These are phyloP conservation scores for Mucor sp. DNA, from an alignment of 371 early-diverging fungal species.

Conservation along the genomic window DNA sequence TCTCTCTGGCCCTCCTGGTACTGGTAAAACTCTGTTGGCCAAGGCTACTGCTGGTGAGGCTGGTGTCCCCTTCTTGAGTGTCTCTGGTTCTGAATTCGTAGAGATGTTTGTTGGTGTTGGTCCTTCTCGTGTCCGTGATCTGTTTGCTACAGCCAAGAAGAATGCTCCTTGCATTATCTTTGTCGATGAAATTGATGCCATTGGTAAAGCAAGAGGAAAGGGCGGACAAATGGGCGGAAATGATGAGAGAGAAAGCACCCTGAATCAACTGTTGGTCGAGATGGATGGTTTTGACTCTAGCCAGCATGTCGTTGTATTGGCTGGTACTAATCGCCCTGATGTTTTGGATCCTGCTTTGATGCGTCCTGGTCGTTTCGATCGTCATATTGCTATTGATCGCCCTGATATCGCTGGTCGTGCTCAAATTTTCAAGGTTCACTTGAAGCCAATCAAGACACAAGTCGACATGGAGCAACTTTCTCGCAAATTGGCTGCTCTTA, in stretches of 20 bases:
- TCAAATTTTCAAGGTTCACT: conserved; percentile 96
- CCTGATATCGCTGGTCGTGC: conserved; percentile 95
- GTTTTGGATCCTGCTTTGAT: conserved; percentile 92
- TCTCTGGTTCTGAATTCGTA: conserved; percentile 99
- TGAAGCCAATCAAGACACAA: conserved; percentile 89
- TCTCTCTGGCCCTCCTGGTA: conserved; percentile 96
- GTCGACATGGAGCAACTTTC: conserved; percentile 81
- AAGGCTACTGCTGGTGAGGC: conserved; percentile 99
- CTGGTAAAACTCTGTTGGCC: conserved; percentile 97
- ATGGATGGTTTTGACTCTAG: conserved; percentile 97
- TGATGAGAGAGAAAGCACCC: conserved; percentile 97
- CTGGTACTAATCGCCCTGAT: conserved; percentile 94
- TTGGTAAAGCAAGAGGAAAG: conserved; percentile 97
- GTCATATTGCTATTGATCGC: conserved; percentile 94
- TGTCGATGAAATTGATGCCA: conserved; percentile 99
- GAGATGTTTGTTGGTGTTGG: conserved; percentile 99
- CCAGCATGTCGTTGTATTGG: conserved; percentile 93
- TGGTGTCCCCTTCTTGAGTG: conserved; percentile 96
- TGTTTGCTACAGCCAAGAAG: conserved; percentile 97
- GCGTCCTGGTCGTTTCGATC: conserved; percentile 98
- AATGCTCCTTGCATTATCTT: conserved; percentile 98
- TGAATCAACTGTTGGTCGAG: conserved; percentile 98
- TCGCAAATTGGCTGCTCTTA: conserved; percentile 77
- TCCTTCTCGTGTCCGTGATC: conserved; percentile 94
- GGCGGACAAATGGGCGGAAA: conserved; percentile 93